Evolutionary conservation across 1,139 yeast species (phyloP).

Genomic region (Chernovozyma sophiae-reginae): DNA sequence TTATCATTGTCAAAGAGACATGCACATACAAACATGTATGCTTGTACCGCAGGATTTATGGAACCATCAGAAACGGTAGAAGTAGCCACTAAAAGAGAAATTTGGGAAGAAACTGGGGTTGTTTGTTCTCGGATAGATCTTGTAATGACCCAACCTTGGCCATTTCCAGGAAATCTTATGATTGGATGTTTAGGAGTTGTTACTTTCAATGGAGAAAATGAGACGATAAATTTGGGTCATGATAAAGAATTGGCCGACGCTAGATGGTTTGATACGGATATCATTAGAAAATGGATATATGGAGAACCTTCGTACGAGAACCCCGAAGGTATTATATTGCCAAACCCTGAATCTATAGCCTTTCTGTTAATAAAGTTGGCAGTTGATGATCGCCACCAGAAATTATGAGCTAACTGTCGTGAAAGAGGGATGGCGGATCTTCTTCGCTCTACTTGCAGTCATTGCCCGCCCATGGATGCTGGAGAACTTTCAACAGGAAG

Average conservation of each 20-base stretch:
- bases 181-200: constrained; percentile 82
- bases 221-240: constrained; percentile 64
- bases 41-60: constrained; percentile 91
- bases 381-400: constrained; percentile 31
- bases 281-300: constrained; percentile 45
- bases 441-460: background rate
- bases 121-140: constrained; percentile 56
- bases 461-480: too few species aligned
- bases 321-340: constrained; percentile 39
- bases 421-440: too few species aligned
- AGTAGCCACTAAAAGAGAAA: constrained; percentile 81
- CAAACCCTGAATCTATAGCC: constrained; percentile 42
- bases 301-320: constrained; percentile 22
- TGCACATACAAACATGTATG: constrained; percentile 53
- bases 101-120: constrained; percentile 95
- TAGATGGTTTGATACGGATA: constrained; percentile 67
- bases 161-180: constrained; percentile 91
- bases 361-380: constrained; percentile 38
- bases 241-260: constrained; percentile 86
- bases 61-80: constrained; percentile 94
- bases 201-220: constrained; percentile 58
- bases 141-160: constrained; percentile 88
- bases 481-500: too few species aligned
- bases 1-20: constrained; percentile 65
- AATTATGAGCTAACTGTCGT: constrained; percentile 5